Conservation (phyloP, 1,284 basidiomycete genomes). For the Xerocomus minutiporus region DNA sequence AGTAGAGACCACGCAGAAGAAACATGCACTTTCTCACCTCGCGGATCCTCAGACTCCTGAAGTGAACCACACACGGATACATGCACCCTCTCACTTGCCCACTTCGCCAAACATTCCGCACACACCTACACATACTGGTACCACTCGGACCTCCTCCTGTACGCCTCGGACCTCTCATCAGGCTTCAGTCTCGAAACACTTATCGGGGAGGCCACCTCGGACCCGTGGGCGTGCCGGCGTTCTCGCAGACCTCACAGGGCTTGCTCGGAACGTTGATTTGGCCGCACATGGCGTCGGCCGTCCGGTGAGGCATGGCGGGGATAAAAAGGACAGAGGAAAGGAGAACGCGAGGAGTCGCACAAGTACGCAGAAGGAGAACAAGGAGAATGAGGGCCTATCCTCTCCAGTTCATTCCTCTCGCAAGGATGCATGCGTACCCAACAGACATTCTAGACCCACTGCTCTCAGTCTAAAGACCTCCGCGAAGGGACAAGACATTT, state of each 20-base stretch:
- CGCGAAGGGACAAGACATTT: conserved; percentile 8
- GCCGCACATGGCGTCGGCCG: conserved; percentile 28
- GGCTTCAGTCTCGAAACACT: conserved; percentile 14
- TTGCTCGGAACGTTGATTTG: conserved; percentile 33
- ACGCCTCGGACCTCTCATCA: conserved; percentile 7
- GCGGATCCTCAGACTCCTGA: conserved; percentile 3
- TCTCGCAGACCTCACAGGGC: conserved; percentile 29
- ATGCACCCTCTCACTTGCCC: neutral
- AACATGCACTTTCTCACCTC: conserved; percentile 1
- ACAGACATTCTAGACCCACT: neutral
- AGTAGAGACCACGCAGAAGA: conserved; percentile 3
- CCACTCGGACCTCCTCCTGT: conserved; percentile 2
- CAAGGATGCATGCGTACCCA: conserved; percentile 8
- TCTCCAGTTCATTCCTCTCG: conserved; percentile 2
- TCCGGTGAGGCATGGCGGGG: conserved; percentile 11
- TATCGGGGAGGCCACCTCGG: conserved; percentile 29
- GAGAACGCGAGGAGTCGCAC: conserved; percentile 11
- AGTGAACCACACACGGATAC: conserved; percentile 1
- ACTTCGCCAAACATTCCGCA: conserved; percentile 1
- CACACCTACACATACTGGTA: conserved; percentile 5
- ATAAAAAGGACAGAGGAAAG: conserved; percentile 18
- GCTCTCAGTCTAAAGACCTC: conserved; percentile 8
- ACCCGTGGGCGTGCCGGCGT: conserved; percentile 24
- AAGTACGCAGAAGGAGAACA: conserved; percentile 21
- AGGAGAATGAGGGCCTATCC: conserved; percentile 21